Conservation (phyloP, 2,329 filamentous ascomycete genomes). For the Ascochyta koolunga region DNA sequence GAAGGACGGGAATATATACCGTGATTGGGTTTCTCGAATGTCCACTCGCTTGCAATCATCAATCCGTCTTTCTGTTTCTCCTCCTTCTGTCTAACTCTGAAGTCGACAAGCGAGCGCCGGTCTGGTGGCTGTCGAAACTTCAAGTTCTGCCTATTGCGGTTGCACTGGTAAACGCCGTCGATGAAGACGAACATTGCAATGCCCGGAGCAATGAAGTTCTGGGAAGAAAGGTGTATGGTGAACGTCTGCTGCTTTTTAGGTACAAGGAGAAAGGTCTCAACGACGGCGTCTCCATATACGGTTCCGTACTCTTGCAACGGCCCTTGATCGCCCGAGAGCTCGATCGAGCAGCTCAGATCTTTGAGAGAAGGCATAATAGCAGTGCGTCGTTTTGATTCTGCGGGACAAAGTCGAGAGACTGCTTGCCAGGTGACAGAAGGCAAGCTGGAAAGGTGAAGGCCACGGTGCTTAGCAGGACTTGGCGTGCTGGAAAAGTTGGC, state of each 20-base stretch:
- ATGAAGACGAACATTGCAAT: slow-evolving; percentile 63
- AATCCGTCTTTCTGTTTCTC: slow-evolving; percentile 53
- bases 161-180: slow-evolving; percentile 64
- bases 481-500: background rate
- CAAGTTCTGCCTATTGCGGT: slow-evolving; percentile 57
- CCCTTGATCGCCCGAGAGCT: slow-evolving; percentile 52
- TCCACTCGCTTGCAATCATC: slow-evolving; percentile 60
- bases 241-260: slow-evolving; percentile 54
- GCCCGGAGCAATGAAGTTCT: slow-evolving; percentile 59
- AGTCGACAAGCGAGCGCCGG: slow-evolving; percentile 51
- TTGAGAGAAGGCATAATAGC: slow-evolving; percentile 60
- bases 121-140: slow-evolving; percentile 37
- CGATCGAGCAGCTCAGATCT: slow-evolving; percentile 59
- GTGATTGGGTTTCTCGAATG: slow-evolving; percentile 57
- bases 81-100: slow-evolving; percentile 61
- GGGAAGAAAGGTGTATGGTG: slow-evolving; percentile 56
- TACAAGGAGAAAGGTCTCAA: slow-evolving; percentile 59
- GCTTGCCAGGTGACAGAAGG: background rate
- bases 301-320: slow-evolving; percentile 57
- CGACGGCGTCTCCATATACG: slow-evolving; percentile 58
- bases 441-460: slow-evolving; percentile 4
- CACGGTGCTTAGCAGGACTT: no score
- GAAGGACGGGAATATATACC: slow-evolving; percentile 41
- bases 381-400: background rate
- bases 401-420: background rate